Evolutionary conservation across 768 basidiomycete genomes (phyloP).

Genomic region (Agrocybe praecox): DNA sequence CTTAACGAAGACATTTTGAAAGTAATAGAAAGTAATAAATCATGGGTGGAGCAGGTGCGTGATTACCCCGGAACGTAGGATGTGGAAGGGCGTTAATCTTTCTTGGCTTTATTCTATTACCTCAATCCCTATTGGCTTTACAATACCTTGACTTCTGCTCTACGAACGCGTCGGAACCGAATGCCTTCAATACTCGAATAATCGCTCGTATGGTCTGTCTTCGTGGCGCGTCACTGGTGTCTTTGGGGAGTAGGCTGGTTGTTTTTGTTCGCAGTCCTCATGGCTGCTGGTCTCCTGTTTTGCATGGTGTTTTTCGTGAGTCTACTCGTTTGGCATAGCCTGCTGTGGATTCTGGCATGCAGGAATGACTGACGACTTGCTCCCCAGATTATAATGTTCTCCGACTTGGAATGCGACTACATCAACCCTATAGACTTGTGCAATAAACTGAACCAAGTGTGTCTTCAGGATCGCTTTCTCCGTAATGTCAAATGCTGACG

Average conservation of each 20-base stretch:
- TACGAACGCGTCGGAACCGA: not conserved
- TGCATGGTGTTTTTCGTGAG: slow-evolving; percentile 99
- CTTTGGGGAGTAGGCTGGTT: slow-evolving; percentile 73
- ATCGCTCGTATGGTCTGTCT: not conserved
- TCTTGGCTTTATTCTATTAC: slow-evolving; percentile 4
- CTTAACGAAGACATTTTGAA: slow-evolving; percentile 13
- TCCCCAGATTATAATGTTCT: slow-evolving; percentile 98
- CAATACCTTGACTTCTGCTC: not conserved
- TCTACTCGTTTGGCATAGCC: slow-evolving; percentile 20
- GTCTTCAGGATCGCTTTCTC: slow-evolving; percentile 16
- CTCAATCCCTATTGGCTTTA: not conserved
- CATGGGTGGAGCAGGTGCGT: slow-evolving; percentile 47
- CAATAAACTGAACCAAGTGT: slow-evolving; percentile 97
- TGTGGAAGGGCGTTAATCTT: slow-evolving; percentile 12
- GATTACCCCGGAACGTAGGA: not conserved
- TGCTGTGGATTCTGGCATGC: not conserved
- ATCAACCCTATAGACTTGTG: slow-evolving; percentile 99
- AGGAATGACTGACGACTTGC: slow-evolving; percentile 6
- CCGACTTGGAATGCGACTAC: slow-evolving; percentile 98
- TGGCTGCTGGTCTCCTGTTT: slow-evolving; percentile 94
- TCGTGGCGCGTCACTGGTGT: slow-evolving; percentile 3
- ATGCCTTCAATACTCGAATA: not conserved
- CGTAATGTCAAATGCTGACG: not conserved
- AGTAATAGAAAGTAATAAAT: slow-evolving; percentile 21
- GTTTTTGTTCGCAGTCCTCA: slow-evolving; percentile 94